Evolutionary conservation across 2,329 filamentous ascomycete genomes (phyloP), one percentile per base, ranked within the genome.

Genomic region (Diaporthe citriasiana): DNA sequence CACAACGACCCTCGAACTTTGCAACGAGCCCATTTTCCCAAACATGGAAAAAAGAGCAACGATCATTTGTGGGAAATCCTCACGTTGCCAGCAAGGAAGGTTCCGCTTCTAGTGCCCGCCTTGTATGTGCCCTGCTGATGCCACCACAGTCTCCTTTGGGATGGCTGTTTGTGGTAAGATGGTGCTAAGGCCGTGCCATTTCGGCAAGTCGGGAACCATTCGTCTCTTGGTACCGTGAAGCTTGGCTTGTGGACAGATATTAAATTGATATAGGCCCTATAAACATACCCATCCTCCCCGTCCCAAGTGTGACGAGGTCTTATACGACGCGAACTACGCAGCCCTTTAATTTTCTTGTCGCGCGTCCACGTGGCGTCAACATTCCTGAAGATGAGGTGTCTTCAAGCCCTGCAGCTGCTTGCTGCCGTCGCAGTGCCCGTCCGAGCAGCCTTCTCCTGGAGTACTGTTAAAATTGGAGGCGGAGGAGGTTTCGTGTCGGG

Each of bases 401-500:
- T 75, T 47, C 35, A 72, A 30, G 63, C 63, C 15, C 27, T 71
- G 47, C 76, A 75, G 76, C 76, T 81, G 60, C 77, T 81, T 27
- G 73, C 79, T 22, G 79, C 78, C 25, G 78, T 76, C 35, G 76
- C 72, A 25, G 77, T 74, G 30, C 77, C 79, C 66, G 77, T 73
- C 40, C 71, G 72, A 70, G 80, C 79, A 33, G 79, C 78, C 35
- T 78, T 79, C 73, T 78, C 79, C 17, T 81, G 80, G 80, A 77
- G 78, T 74, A 80, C 78, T 70, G 80, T 81, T 60, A 77, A 78
- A 57, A 87, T 89, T 57, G 89, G 89, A 72, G 89, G 88, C 22
- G 89, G 89, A 19, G 89, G 89, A 69, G 89, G 89, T 42, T 91
- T 91, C 77, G 84, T 88, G 5, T 85, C 88, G 6, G 85, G 88